Evolutionary conservation across 306 rosid genomes (phyloP).

Genomic region (Alnus rubra): DNA sequence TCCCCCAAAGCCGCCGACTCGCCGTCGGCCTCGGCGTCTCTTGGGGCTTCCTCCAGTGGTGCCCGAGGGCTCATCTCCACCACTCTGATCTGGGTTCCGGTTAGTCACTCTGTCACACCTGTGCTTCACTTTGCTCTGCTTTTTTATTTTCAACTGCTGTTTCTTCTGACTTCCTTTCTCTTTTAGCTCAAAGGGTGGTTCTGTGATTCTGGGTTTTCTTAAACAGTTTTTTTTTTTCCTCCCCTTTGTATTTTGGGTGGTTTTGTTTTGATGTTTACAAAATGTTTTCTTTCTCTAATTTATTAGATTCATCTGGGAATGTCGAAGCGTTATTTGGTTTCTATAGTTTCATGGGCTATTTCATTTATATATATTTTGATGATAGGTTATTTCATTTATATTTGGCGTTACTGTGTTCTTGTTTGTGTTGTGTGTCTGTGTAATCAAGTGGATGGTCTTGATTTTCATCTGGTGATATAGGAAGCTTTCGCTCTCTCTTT

Average conservation of each 20-base stretch:
- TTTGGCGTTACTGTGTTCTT: neutral
- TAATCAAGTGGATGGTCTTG: neutral
- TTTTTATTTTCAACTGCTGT: constrained; percentile 4
- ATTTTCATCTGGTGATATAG: constrained; percentile 26
- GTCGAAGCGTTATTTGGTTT: neutral
- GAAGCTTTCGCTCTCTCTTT: constrained; percentile 6
- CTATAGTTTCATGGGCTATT: neutral
- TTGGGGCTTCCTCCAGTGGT: constrained; percentile 59
- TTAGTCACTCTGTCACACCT: constrained; percentile 30
- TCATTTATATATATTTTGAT: too few relatives aligned
- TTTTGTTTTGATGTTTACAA: neutral
- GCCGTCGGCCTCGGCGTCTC: constrained; percentile 51
- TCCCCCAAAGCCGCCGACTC: constrained; percentile 48
- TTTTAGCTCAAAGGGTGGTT: neutral
- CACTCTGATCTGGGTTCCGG: constrained; percentile 88
- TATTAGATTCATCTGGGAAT: neutral
- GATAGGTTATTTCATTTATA: neutral
- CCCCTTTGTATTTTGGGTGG: neutral
- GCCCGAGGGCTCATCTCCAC: constrained; percentile 72
- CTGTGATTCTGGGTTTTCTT: neutral
- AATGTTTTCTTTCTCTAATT: neutral
- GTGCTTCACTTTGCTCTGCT: neutral
- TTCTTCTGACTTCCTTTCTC: neutral
- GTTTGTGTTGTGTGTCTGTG: neutral
- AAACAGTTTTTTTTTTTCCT: neutral